Base-by-base conservation (phyloP, 495 filamentous ascomycete species). In the Jackrogersella multiformis region DNA sequence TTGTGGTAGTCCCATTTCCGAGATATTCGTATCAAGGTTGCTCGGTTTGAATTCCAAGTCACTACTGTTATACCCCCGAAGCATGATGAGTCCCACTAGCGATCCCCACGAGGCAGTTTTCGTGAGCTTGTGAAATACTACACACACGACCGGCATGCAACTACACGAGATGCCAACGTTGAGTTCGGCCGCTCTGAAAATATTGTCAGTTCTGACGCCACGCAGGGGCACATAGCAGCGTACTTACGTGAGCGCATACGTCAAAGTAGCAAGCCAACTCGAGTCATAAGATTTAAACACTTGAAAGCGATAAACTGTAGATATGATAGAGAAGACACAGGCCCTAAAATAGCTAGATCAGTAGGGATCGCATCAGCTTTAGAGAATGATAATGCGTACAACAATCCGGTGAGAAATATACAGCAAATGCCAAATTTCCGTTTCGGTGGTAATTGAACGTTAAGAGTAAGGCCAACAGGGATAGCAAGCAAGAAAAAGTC, bases 101-200 rank as follows among this genome's bases (percentile, higher is more conserved):
- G 23, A 48, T 20, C 7, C 12, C 44, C 44, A 48, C 1, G 23
- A 26, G 21, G 23, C 15, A n/a, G 6, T 48, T 28, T 48, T 28
- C 5, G 44, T 10, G 5, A 48, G 2, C 21, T 12, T 28, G 12
- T 28, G 44, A 10, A 48, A 48, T 15, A 15, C 10, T 2, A 28
- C 18, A 15, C 4, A 15, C 1, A 15, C 13, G 5, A n/a, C 44
- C 21, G 44, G 44, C 21, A 48, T 48, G 44, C 44, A 48, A 48
- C 44, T 48, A 48, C 44, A 48, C n/a, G 44, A 8, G 15, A 48
- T 28, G 23, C 44, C 44, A 48, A 48, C 44, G 26, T 48, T 48
- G 5, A 48, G 26, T 15, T 48, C 44, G 44, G 44, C 44, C 44
- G 44, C 44, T 26, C 44, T 48, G 13, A 48, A 28, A 26, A 28